Evolutionary conservation across 331 rosid species (phyloP).

Genomic region (Prunus yedoensis): DNA sequence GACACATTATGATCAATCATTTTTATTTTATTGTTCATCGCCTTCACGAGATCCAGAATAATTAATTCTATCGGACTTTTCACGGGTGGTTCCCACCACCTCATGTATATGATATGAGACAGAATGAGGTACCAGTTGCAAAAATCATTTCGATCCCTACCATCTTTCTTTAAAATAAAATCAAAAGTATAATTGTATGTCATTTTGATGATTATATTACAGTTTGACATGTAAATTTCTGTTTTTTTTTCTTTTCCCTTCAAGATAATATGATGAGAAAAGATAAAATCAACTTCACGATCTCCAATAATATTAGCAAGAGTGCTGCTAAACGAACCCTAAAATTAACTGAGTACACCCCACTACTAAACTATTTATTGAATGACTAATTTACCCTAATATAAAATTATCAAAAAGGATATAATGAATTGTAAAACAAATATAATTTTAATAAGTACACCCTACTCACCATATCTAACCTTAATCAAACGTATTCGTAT

Average conservation of each 20-base stretch:
- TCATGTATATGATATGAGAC: neutral
- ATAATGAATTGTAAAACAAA: no score
- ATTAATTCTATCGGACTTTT: neutral
- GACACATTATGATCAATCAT: neutral
- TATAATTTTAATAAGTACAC: no score
- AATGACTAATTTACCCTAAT: no score
- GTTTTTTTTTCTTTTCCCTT: no score
- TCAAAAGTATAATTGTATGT: neutral
- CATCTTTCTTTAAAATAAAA: neutral
- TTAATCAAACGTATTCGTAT: no score
- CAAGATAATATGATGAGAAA: no score
- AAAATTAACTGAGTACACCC: no score
- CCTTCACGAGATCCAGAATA: neutral
- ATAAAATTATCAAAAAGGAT: no score
- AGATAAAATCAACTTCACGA: no score
- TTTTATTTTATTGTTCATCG: neutral
- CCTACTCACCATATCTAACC: no score
- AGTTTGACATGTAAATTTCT: neutral
- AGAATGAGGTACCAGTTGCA: neutral
- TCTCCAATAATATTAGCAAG: accelerated
- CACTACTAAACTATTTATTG: no score
- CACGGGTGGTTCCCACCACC: neutral
- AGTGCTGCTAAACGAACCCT: no score
- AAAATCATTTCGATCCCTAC: neutral
- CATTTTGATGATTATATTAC: neutral